Percentiles rank a stretch among this genome's conserved stretches.
Evolutionary conservation across 768 basidiomycete genomes (phyloP).

Genomic region (Lactarius evosmus): DNA sequence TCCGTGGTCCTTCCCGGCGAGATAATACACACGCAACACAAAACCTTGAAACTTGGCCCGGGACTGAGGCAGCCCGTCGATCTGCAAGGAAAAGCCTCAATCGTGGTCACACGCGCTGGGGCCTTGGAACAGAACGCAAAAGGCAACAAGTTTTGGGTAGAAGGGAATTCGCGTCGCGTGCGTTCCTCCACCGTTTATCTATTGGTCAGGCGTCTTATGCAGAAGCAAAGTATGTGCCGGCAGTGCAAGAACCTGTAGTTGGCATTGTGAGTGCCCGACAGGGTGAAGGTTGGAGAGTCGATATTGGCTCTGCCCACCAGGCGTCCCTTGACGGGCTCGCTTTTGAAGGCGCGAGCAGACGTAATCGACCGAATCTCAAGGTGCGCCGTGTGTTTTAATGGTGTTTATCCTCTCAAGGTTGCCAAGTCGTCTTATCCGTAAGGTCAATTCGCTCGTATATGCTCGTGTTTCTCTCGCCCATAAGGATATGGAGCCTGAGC

Average conservation of each 20-base stretch:
- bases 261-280: constrained; percentile 76
- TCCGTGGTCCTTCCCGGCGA: constrained; percentile 80
- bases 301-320: constrained; percentile 85
- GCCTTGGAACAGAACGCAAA: constrained; percentile 66
- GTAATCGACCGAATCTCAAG: constrained; percentile 92
- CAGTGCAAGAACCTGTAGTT: constrained; percentile 84
- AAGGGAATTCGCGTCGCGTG: constrained; percentile 81
- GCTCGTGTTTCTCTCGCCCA: constrained; percentile 91
- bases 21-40: constrained; percentile 64
- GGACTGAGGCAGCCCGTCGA: constrained; percentile 58
- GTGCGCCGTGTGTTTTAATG: constrained; percentile 38
- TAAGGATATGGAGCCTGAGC: constrained; percentile 97
- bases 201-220: constrained; percentile 4
- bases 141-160: constrained; percentile 84
- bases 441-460: constrained; percentile 91
- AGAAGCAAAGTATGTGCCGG: constrained; percentile 75
- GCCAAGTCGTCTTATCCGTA: background rate
- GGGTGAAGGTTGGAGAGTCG: constrained; percentile 90
- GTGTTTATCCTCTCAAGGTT: background rate
- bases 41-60: constrained; percentile 84
- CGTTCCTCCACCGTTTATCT: constrained; percentile 35
- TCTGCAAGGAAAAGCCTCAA: constrained; percentile 34
- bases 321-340: constrained; percentile 87
- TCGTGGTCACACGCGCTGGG: constrained; percentile 67
- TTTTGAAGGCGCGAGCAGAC: constrained; percentile 93